Base-by-base conservation (phyloP, 257 asterid species). In the Ehretia macrophylla region DNA sequence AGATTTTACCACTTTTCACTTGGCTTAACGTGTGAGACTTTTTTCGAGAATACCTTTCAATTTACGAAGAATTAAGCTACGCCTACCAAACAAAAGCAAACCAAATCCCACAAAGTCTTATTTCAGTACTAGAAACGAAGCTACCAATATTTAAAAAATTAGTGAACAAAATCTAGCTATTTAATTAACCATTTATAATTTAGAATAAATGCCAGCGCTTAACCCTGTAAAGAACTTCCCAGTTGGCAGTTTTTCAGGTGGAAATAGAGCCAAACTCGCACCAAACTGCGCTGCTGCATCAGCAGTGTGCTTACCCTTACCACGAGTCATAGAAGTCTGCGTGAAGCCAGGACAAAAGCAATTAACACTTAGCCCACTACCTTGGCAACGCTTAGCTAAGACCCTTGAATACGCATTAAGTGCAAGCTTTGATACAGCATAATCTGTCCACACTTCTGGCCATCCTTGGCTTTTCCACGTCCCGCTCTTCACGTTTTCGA, bases 311-410 rank as follows among this genome's bases (percentile, higher is more conserved):
- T 62, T 55, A 27, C 96, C 95, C 42, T 70, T 71, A 23, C 93
- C 93, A 8, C 88, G 65, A 8, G 95, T 88, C 93, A 83, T 85
- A 56, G 88, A 74, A n/a, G 96, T 88, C 45, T 65, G 85, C 35
- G 96, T 85, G 62, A 83, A 88, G 19, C 95, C 96, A 8, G 95
- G 96, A 63, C 95, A 85, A 45, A 77, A 83, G 53, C 95, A 88
- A 55, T 88, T 88, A 0, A 85, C 85, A 54, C 85, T 83, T 14
- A 78, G 17, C 5, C 77, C 79, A 13, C 38, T 17, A 0, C 65
- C 70, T 11, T 62, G 42, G 62, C 58, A 76, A 23, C 81, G 80
- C 22, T 66, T 72, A n/a, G 96, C 84, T 64, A 88, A 51, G 14
- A 88, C 49, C 52, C 66, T 74, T 5, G 96, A 72, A 56, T 85